phyloP scores from a whole-genome alignment of 495 filamentous ascomycete species.

The Sporormia fimetaria region DNA sequence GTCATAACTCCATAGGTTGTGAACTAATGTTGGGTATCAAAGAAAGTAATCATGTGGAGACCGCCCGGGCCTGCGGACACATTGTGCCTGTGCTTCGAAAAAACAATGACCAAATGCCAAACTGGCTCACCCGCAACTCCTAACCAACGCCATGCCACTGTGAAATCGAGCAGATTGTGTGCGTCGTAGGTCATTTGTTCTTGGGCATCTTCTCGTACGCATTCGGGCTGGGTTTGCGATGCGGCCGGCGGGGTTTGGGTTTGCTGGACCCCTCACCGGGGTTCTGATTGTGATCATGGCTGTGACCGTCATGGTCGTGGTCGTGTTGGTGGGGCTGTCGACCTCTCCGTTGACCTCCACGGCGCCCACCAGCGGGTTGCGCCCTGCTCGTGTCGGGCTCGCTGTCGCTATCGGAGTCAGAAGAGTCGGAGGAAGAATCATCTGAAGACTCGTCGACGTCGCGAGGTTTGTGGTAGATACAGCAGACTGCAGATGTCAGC shows the following conservation, averaged over 20 bases:
- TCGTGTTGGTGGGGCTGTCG: slow-evolving; percentile 30
- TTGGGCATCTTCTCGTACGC: slow-evolving; percentile 91
- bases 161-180: no score
- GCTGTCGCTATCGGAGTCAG: slow-evolving; percentile 35
- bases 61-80: no score
- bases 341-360: slow-evolving; percentile 9
- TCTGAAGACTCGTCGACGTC: slow-evolving; percentile 76
- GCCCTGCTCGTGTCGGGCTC: slow-evolving; percentile 45
- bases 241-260: slow-evolving; percentile 28
- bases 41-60: no score
- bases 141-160: no score
- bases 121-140: no score
- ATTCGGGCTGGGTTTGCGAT: slow-evolving; percentile 67
- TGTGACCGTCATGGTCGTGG: slow-evolving; percentile 32
- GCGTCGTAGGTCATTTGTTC: slow-evolving; percentile 6
- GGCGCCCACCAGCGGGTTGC: slow-evolving; percentile 22
- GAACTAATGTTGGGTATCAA: no score
- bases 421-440: slow-evolving; percentile 56
- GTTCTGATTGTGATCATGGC: slow-evolving; percentile 31
- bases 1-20: no score
- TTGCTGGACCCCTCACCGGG: slow-evolving; percentile 35
- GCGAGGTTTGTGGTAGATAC: slow-evolving; percentile 86
- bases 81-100: no score
- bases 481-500: slow-evolving; percentile 59
- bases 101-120: no score